Evolutionary conservation across 768 basidiomycete species (phyloP), one percentile per base, ranked within the genome.

Genomic region (Strobilomyces confusus): DNA sequence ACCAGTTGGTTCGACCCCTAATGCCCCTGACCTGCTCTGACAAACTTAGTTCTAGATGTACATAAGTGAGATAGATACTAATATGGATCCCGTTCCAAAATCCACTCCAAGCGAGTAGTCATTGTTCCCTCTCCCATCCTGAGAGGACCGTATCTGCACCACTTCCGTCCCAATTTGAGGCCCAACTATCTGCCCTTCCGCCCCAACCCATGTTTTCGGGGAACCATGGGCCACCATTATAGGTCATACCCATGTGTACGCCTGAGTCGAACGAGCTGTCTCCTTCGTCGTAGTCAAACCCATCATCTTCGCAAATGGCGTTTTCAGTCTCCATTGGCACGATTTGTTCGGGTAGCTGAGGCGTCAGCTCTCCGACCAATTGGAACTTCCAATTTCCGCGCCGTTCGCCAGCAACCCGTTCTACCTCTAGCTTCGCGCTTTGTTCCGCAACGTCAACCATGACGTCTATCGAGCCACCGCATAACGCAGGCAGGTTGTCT

Each of bases 391-490:
- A 74, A 41, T 66, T 65, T 30, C 30, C 55, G 29, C 60, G 51
- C 11, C 20, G 63, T 48, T 57, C 57, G 41, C 49, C 48, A 9
- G 63, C 51, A 52, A 57, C 55, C 45, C 42, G 65, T 48, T 43
- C 56, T 23, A 71, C 30, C 17, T 58, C 50, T 40, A 77, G 57
- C 20, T 49, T 58, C 4, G 57, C 37, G 30, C 69, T 58, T 49
- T 52, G 53, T 51, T 68, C 68, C 4, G 55, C 56, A 56, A 44
- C 58, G 23, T 62, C 44, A 41, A 70, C 54, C 60, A 73, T 54
- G 22, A 61, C 48, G 15, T 69, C 63, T 11, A 71, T 53, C 14
- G 65, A 65, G 17, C 73, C 72, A 29, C 74, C 74, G 40, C 72
- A 73, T 19, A 68, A 48, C 38, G 64, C 23, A 5, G 65, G 55